These are phyloP conservation scores for Pseudonitzschia multistriata DNA, from an alignment of 108 stramenopile species.

Conservation along the genomic window DNA sequence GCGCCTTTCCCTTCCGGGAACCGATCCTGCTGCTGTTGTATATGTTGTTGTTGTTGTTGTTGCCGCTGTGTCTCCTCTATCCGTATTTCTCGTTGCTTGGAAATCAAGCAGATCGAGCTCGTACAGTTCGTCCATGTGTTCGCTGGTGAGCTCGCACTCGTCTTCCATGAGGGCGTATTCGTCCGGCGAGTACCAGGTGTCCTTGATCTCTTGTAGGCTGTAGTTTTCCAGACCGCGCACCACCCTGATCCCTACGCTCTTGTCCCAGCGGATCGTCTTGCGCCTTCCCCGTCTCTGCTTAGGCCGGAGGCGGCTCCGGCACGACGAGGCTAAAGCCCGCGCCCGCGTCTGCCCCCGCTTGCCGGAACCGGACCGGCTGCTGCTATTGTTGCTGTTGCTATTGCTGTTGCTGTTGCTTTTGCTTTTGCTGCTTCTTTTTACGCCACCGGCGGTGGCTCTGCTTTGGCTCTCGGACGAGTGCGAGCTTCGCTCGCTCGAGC, in stretches of 20 bases:
- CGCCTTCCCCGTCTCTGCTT: background rate
- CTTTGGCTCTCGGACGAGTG: too few relatives aligned
- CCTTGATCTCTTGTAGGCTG: constrained; percentile 15
- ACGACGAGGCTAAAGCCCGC: background rate
- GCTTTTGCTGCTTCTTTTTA: too few relatives aligned
- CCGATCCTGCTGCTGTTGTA: background rate
- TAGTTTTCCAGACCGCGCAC: constrained; percentile 26
- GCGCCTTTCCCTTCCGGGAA: background rate
- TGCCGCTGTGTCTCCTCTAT: too few relatives aligned
- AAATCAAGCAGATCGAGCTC: background rate
- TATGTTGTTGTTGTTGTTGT: too few relatives aligned
- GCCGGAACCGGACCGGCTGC: too few relatives aligned
- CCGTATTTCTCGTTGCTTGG: background rate
- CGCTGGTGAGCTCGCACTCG: constrained; percentile 34
- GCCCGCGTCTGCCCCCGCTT: too few relatives aligned
- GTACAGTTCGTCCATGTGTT: constrained; percentile 13
- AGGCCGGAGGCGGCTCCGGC: too few relatives aligned
- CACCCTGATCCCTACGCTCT: constrained; percentile 25
- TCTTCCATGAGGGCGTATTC: constrained; percentile 38
- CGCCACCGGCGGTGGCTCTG: too few relatives aligned
- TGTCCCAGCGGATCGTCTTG: constrained; percentile 27
- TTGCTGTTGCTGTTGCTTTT: too few relatives aligned
- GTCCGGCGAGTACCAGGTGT: constrained; percentile 25
- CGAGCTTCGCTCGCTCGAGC: too few relatives aligned
- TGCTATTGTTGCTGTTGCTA: too few relatives aligned